phyloP scores from a whole-genome alignment of 2,329 filamentous ascomycete genomes.

The Exophiala sp. region DNA sequence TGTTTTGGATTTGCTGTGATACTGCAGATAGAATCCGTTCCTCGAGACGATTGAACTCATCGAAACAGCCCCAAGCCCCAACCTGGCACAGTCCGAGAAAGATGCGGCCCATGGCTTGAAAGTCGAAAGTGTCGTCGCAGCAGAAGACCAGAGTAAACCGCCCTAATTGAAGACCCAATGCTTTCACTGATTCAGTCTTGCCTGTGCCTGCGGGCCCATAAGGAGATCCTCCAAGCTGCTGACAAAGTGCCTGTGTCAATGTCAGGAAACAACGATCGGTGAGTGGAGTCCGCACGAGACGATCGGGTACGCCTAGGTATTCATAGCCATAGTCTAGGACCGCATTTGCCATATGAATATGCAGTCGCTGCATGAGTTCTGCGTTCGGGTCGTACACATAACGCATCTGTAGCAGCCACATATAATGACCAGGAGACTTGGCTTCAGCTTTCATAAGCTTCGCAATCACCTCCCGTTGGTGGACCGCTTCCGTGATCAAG shows the following conservation, averaged over 20 bases:
- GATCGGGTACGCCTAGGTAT: conserved; percentile 92
- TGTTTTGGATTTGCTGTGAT: conserved; percentile 98
- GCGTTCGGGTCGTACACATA: conserved; percentile 80
- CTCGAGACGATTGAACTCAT: conserved; percentile 98
- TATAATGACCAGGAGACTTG: conserved; percentile 68
- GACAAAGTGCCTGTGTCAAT: conserved; percentile 88
- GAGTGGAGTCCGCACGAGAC: conserved; percentile 90
- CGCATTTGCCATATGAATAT: conserved; percentile 95
- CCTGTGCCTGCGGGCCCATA: conserved; percentile 97
- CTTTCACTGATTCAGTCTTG: conserved; percentile 99
- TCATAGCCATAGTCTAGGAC: conserved; percentile 95
- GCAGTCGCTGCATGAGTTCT: conserved; percentile 73
- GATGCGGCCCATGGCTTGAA: conserved; percentile 98
- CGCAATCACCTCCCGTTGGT: conserved; percentile 89
- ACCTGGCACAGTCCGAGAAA: conserved; percentile 99
- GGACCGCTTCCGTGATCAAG: conserved; percentile 96
- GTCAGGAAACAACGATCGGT: conserved; percentile 98
- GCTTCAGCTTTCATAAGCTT: conserved; percentile 74
- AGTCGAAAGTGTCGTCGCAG: conserved; percentile 99
- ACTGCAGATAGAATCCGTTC: conserved; percentile 96
- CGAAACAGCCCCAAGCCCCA: conserved; percentile 98
- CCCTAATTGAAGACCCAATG: conserved; percentile 89
- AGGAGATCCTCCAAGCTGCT: conserved; percentile 90
- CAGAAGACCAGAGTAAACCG: conserved; percentile 98
- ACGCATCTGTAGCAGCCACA: conserved; percentile 96